Conservation (phyloP, 2,329 filamentous ascomycete species). For the Myotisia sp. region DNA sequence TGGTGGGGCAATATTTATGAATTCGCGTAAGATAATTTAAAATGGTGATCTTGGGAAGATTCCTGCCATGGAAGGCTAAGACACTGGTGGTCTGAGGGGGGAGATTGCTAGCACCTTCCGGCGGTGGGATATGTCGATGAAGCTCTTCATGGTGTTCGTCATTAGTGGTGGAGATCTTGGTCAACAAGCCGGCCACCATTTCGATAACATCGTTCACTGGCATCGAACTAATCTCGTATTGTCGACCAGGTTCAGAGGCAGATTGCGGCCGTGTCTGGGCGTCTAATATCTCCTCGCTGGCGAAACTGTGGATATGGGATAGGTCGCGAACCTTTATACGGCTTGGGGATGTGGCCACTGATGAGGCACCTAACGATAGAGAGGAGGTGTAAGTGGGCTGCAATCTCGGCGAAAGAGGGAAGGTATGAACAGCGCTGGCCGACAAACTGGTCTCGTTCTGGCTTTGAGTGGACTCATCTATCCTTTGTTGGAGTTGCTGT, state of each 20-base stretch:
- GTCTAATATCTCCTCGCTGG: conserved; percentile 57
- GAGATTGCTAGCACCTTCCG: conserved; percentile 45
- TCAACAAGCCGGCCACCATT: conserved; percentile 92
- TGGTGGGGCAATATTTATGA: conserved; percentile 97
- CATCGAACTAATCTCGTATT: conserved; percentile 95
- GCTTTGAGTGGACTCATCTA: neutral
- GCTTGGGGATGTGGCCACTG: conserved; percentile 35
- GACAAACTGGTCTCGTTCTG: neutral
- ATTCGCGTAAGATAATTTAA: conserved; percentile 89
- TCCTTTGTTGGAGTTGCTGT: too few relatives aligned
- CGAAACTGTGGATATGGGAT: conserved; percentile 79
- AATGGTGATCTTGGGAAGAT: conserved; percentile 92
- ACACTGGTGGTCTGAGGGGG: conserved; percentile 57
- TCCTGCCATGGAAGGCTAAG: conserved; percentile 93
- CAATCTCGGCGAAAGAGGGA: conserved; percentile 33
- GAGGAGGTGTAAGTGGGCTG: conserved; percentile 33
- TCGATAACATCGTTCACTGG: conserved; percentile 95
- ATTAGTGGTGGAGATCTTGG: conserved; percentile 95
- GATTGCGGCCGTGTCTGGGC: conserved; percentile 25
- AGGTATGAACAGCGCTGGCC: neutral
- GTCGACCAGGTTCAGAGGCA: conserved; percentile 27
- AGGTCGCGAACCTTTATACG: conserved; percentile 74
- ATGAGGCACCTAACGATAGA: too few relatives aligned
- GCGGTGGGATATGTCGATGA: conserved; percentile 55
- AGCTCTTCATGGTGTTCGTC: conserved; percentile 85